A percentile compares a stretch with the other conserved stretches of the same genome.
These are phyloP conservation scores for Haematococcus sp. DNA, from an alignment of 139 green algal genomes.

Conservation along the genomic window DNA sequence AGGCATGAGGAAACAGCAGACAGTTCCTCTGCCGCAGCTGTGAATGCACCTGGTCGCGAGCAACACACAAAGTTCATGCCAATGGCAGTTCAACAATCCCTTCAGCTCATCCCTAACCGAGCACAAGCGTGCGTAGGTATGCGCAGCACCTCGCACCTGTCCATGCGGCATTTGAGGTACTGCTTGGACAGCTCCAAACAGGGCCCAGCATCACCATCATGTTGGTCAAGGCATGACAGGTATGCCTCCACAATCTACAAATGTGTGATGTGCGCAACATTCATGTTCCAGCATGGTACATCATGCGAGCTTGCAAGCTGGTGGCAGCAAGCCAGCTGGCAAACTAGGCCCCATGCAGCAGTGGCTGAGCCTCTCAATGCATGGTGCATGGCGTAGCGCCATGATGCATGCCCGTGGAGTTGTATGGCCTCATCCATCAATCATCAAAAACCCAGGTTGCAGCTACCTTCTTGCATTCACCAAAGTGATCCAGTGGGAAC, in stretches of 20 bases:
- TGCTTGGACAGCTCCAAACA: conserved; percentile 72
- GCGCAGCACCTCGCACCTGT: conserved; percentile 48
- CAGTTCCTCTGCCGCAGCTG: too few relatives aligned
- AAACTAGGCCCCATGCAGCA: not conserved
- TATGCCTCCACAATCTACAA: conserved; percentile 76
- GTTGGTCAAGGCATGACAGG: conserved; percentile 71
- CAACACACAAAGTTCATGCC: too few relatives aligned
- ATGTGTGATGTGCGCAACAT: not conserved
- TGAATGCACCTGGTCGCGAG: too few relatives aligned
- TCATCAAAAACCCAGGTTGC: not conserved
- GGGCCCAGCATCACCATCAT: conserved; percentile 49
- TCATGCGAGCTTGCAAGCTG: not conserved
- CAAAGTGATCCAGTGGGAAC: conserved; percentile 96
- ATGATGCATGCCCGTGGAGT: not conserved
- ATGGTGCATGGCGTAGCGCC: not conserved
- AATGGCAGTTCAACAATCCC: too few relatives aligned
- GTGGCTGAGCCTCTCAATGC: not conserved
- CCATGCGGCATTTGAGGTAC: conserved; percentile 92
- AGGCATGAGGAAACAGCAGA: not conserved
- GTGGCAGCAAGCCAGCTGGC: not conserved
- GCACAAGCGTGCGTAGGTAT: not conserved
- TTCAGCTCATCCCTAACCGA: too few relatives aligned
- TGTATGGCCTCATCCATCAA: not conserved
- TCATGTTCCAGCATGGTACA: not conserved
- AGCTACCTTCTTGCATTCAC: conserved; percentile 81